Evolutionary conservation across 306 rosid genomes (phyloP), one percentile per base, ranked within the genome.

Genomic region (Trifolium fragiferum): DNA sequence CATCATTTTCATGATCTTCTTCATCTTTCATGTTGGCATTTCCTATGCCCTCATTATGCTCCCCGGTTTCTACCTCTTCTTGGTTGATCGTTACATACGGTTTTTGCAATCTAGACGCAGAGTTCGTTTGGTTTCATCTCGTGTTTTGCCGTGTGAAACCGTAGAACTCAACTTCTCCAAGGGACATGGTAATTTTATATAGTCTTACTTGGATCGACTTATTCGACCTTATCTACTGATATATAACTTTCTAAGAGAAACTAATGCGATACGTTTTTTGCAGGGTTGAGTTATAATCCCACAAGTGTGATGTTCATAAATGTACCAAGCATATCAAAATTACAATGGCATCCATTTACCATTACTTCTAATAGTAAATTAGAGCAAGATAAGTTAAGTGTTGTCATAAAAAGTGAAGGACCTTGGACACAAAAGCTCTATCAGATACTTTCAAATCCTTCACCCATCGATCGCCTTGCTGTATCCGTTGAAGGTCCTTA

Each of bases 261-360:
- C 8, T 44, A 12, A 44, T 44, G 50, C 8, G 8, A 16, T 14
- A 19, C 27, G 14, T 8, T 30, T 63, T 41, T 66, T 16, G 37
- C 74, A 93, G 98, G 81, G 7, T 81, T 93, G 85, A 87, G 79
- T 30, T 93, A 87, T 30, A 85, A 75, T 54, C 91, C 97, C 7
- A 88, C 90, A 10, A 91, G 97, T 85, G 67, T 82, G 4, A 75
- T 88, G 83, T 91, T 91, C 76, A 76, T 93, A 47, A 93, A 91
- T 61, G 72, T 88, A 37, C 98, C 97, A 9, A 83, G 81, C 66
- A 82, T 91, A 74, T 89, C 98, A 51, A 88, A 88, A 78, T 66
- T 93, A n/a, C 98, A 93, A 47, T 93, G 97, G 97, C 97, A 93
- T 82, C 98, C 98, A 18, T 93, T 89, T 73, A 89, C 96, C 0